phyloP scores from a whole-genome alignment of 176 grass and related monocot genomes.

The Lolium rigidum region DNA sequence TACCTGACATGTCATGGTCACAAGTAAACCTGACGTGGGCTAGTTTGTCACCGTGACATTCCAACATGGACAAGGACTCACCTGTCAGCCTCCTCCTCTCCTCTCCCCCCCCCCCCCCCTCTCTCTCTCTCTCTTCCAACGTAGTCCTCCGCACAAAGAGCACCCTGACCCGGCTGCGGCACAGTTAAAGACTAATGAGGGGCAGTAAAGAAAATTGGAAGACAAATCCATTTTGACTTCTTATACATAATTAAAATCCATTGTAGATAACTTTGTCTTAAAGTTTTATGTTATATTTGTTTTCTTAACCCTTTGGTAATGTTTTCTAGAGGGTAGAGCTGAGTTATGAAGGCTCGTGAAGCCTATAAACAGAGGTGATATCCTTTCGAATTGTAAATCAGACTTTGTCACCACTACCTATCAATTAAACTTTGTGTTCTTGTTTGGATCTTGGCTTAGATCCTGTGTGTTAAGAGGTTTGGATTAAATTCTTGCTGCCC shows the following conservation, averaged over 20 bases:
- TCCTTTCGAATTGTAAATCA: background rate
- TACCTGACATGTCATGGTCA: background rate
- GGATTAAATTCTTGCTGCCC: background rate
- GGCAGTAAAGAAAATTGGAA: background rate
- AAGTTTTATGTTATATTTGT: background rate
- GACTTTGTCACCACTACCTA: background rate
- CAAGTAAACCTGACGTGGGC: background rate
- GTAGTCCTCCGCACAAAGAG: background rate
- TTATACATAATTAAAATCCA: background rate
- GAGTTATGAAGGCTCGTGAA: background rate
- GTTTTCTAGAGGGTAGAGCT: background rate
- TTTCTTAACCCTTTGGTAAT: background rate
- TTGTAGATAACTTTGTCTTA: background rate
- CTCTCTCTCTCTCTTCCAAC: background rate
- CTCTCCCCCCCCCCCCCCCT: background rate
- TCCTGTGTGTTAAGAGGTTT: background rate
- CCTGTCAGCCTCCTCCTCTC: background rate
- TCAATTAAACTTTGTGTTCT: background rate
- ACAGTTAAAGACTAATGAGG: background rate
- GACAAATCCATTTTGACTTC: background rate
- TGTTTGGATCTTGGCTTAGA: background rate
- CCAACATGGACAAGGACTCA: background rate
- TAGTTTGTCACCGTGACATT: background rate
- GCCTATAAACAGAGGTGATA: background rate
- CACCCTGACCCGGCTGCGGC: background rate